Evolutionary conservation across 2,329 filamentous ascomycete genomes (phyloP), one percentile per base, ranked within the genome.

Genomic region (Colletotrichum godetiae): DNA sequence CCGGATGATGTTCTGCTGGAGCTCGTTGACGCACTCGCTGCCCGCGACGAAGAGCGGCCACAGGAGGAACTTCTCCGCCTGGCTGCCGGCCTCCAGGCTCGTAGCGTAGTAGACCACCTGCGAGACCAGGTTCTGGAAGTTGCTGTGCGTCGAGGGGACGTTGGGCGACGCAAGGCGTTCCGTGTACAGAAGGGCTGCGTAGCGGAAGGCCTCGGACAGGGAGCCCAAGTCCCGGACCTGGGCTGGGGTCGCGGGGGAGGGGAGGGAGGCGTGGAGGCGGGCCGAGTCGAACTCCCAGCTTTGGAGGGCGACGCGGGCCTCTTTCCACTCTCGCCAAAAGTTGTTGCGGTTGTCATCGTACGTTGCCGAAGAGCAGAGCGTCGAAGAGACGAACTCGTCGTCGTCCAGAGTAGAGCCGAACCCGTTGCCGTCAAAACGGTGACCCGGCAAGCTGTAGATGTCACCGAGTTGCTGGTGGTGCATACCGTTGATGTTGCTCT

Each of bases 41-140:
- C 95, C 95, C 1, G 93, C 92, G 65, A 98, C 93, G 81, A 98
- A 98, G 3, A 98, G 88, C 3, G 96, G 95, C 96, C 95, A 98
- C 10, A 98, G 90, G 11, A 98, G 85, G 81, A 97, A 98, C 80
- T 98, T 97, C 82, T 97, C 93, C 49, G 93, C 92, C 60, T 88
- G 89, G 78, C 90, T 91, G 53, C 89, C 93, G 3, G 92, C 88
- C 74, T 94, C 92, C 49, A 98, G 91, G 66, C 92, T 92, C 7
- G 92, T 93, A 69, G 97, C 94, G 83, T 97, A 96, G 82, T 92
- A 93, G 53, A 98, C 89, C 1, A 95, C 93, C 76, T 94, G 92
- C 79, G 91, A 91, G 68, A 98, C 95, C 24, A 97, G 89, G 76
- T 92, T 92, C 81, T 97, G 94, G 83, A 98, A 95, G 80, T 92